Conservation (phyloP, 352 stramenopile species). For the Globisporangium acanthophoron region DNA sequence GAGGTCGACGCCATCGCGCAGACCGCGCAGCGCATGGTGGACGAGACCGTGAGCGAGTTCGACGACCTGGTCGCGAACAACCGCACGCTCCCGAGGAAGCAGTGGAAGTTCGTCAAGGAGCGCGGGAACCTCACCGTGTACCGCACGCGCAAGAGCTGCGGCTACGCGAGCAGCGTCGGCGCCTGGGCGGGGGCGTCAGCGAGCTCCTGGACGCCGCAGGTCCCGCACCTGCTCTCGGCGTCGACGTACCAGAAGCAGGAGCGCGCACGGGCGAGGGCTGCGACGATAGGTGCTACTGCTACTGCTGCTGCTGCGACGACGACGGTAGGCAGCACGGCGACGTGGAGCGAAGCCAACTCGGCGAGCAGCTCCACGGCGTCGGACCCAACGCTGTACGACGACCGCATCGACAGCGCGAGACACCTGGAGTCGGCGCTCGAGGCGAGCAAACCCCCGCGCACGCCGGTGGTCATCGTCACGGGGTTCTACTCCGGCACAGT, state of each 20-base stretch:
- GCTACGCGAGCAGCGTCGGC: neutral
- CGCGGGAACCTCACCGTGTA: conserved; percentile 39
- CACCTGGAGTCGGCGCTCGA: no score
- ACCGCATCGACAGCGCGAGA: neutral
- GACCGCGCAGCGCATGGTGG: conserved; percentile 5
- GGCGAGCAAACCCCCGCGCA: neutral
- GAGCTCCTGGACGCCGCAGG: neutral
- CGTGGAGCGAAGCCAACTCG: neutral
- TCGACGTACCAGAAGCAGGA: neutral
- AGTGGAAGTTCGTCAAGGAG: conserved; percentile 32
- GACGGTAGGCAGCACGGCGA: no score
- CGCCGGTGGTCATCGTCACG: neutral
- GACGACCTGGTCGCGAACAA: conserved; percentile 3
- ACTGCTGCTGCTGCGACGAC: neutral
- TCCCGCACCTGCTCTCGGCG: neutral
- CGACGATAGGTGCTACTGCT: neutral
- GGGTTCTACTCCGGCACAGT: neutral
- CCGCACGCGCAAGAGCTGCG: neutral
- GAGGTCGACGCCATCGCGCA: conserved; percentile 5
- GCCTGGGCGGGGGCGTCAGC: neutral
- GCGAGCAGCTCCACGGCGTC: neutral
- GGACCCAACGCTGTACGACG: neutral
- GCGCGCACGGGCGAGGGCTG: neutral
- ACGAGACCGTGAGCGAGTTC: conserved; percentile 7
- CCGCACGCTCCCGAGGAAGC: conserved; percentile 15